Evolutionary conservation across 75 land plant species (phyloP).

Genomic region (Pinus albicaulis): DNA sequence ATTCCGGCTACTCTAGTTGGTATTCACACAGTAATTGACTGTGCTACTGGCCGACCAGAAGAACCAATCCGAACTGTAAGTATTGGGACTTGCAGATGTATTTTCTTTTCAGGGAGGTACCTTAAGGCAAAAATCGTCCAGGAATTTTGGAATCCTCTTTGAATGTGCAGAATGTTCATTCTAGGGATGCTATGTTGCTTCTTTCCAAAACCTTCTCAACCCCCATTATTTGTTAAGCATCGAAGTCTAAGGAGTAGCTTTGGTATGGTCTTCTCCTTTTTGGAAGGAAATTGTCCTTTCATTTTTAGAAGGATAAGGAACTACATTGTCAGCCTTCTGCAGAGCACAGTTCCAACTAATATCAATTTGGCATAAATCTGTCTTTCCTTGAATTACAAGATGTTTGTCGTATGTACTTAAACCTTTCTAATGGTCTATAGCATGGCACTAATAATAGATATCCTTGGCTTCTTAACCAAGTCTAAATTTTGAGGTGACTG

Average conservation of each 20-base stretch:
- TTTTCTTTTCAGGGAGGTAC: not conserved
- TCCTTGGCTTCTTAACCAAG: not conserved
- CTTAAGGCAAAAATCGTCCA: not conserved
- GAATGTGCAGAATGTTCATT: not conserved
- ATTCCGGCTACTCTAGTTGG: slow-evolving; percentile 97
- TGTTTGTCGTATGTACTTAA: not conserved
- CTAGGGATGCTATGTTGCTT: not conserved
- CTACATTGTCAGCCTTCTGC: not conserved
- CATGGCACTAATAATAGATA: not conserved
- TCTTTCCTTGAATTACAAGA: not conserved
- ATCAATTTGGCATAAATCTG: not conserved
- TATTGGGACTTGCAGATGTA: slow-evolving; percentile 3
- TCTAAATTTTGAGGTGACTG: not conserved
- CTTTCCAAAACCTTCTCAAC: not conserved
- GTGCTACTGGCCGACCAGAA: slow-evolving; percentile 99
- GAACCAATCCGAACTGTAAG: slow-evolving; percentile 89
- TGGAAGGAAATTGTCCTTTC: not conserved
- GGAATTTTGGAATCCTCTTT: slow-evolving; percentile 1
- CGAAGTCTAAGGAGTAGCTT: not conserved
- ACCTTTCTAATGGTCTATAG: not conserved
- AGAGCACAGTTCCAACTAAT: not conserved
- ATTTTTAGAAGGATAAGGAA: not conserved
- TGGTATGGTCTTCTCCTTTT: not conserved
- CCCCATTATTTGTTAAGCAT: not conserved
- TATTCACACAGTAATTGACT: slow-evolving; percentile 90